Evolutionary conservation across 2,329 filamentous ascomycete genomes (phyloP).

Genomic region (Fusarium poae): DNA sequence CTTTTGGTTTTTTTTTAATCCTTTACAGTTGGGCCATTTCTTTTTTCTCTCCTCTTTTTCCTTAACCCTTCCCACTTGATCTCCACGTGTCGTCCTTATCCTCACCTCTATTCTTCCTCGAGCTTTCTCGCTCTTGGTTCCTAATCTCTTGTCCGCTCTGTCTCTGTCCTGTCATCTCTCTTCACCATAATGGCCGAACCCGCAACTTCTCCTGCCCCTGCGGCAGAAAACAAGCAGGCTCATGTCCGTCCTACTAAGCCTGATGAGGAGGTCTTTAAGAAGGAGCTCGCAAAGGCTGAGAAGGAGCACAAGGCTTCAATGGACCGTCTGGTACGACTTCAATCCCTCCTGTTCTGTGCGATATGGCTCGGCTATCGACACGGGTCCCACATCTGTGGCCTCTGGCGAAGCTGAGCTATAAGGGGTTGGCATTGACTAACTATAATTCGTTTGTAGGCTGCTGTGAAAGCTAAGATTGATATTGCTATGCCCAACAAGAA

Average conservation of each 20-base stretch:
- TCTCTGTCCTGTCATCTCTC: constrained; percentile 20
- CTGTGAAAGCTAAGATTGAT: constrained; percentile 89
- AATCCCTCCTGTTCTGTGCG: constrained; percentile 19
- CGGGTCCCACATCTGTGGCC: constrained; percentile 40
- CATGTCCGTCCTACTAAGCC: constrained; percentile 82
- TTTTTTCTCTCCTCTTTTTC: constrained; percentile 33
- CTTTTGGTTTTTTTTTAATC: constrained; percentile 31
- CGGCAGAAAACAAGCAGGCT: constrained; percentile 54
- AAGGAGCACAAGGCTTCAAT: constrained; percentile 86
- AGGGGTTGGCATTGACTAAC: constrained; percentile 31
- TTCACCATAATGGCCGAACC: constrained; percentile 61
- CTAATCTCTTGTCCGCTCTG: constrained; percentile 30
- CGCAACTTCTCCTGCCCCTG: constrained; percentile 60
- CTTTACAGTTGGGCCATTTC: constrained; percentile 22
- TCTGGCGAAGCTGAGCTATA: constrained; percentile 24
- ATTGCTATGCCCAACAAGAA: constrained; percentile 78
- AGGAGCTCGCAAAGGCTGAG: constrained; percentile 81
- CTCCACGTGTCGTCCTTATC: constrained; percentile 40
- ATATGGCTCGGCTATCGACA: constrained; percentile 23
- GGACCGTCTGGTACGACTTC: constrained; percentile 63
- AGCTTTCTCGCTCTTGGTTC: constrained; percentile 41
- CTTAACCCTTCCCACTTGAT: constrained; percentile 25
- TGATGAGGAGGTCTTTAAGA: constrained; percentile 87
- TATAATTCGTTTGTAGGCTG: constrained; percentile 70
- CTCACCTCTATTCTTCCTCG: constrained; percentile 25